A percentile compares a stretch with the other conserved stretches of the same genome.
Evolutionary conservation across 176 grass and related monocot genomes (phyloP).

Genomic region (Phoenix roebelenii): DNA sequence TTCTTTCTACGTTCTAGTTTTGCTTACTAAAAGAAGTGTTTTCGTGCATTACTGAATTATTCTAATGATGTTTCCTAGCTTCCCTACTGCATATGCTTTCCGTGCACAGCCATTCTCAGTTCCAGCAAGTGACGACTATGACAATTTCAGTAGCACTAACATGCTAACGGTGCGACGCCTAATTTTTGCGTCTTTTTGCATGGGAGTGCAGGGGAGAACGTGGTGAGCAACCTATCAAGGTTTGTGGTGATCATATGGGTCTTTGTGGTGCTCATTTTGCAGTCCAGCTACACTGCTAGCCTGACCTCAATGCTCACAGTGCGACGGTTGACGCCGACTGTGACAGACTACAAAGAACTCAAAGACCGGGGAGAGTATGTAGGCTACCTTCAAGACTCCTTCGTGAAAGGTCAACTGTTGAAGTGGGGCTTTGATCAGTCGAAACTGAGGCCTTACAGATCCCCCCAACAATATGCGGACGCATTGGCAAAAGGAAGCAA

Average conservation of each 20-base stretch:
- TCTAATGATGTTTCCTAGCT: too few relatives aligned
- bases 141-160: too few relatives aligned
- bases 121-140: too few relatives aligned
- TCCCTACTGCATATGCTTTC: too few relatives aligned
- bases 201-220: slow-evolving; percentile 31
- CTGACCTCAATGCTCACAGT: slow-evolving; percentile 76
- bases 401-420: slow-evolving; percentile 20
- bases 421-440: slow-evolving; percentile 12
- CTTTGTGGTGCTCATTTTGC: slow-evolving; percentile 70
- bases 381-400: slow-evolving; percentile 61
- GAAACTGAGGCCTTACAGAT: slow-evolving; percentile 11
- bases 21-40: too few relatives aligned
- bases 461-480: slow-evolving; percentile 25
- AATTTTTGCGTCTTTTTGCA: too few relatives aligned
- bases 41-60: too few relatives aligned
- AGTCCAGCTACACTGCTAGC: slow-evolving; percentile 76
- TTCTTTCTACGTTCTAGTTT: too few relatives aligned
- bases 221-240: slow-evolving; percentile 51
- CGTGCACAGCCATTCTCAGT: too few relatives aligned
- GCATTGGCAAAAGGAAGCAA: slow-evolving; percentile 20
- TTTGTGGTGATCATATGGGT: slow-evolving; percentile 50
- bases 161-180: too few relatives aligned
- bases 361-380: slow-evolving; percentile 7
- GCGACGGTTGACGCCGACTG: slow-evolving; percentile 32
- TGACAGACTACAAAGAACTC: slow-evolving; percentile 27